Conservation (phyloP, 257 asterid genomes). For the Nicotiana tomentosiformis region DNA sequence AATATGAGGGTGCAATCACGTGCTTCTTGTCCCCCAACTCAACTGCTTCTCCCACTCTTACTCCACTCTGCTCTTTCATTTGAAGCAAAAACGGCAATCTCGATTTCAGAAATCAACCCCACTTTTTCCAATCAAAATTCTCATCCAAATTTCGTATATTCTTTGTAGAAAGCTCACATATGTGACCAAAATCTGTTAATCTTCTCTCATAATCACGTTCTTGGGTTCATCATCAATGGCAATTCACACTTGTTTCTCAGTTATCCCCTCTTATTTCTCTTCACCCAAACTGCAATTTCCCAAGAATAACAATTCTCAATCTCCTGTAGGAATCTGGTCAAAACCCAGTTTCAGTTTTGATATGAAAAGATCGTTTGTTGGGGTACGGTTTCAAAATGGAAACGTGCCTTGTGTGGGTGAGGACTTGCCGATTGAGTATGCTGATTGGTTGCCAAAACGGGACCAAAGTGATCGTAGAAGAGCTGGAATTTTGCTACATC, state of each 20-base stretch:
- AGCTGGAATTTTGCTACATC: slow-evolving; percentile 91
- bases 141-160: too few relatives aligned
- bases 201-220: neutral
- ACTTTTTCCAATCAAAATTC: neutral
- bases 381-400: slow-evolving; percentile 23
- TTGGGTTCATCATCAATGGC: slow-evolving; percentile 24
- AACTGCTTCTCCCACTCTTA: neutral
- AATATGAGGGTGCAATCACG: neutral
- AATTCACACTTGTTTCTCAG: slow-evolving; percentile 19
- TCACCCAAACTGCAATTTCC: slow-evolving; percentile 22
- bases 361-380: neutral
- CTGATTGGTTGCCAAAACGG: slow-evolving; percentile 55
- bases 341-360: neutral
- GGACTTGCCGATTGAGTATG: slow-evolving; percentile 73
- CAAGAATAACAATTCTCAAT: neutral
- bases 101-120: neutral
- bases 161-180: neutral
- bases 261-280: slow-evolving; percentile 7
- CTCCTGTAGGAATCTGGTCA: slow-evolving; percentile 12
- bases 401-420: slow-evolving; percentile 45
- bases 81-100: neutral
- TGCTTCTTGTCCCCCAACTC: neutral
- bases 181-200: neutral
- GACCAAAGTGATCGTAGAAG: slow-evolving; percentile 49
- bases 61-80: neutral